phyloP scores from a whole-genome alignment of 306 rosid species.

The Prunus armeniaca region DNA sequence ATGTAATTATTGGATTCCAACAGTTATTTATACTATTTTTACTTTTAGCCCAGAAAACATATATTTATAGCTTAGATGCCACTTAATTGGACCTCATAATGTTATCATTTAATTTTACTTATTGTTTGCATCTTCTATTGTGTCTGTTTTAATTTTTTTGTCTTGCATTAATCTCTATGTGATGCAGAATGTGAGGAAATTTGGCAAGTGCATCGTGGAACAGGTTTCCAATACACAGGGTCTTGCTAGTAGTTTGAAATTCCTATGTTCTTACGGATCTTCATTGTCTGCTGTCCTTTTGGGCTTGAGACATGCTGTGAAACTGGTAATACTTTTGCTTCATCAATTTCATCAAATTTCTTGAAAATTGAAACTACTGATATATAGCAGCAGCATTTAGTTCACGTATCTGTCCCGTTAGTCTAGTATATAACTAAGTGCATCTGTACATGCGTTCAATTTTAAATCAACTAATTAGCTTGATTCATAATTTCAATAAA shows the following conservation, averaged over 20 bases:
- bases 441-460: background rate
- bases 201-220: constrained; percentile 87
- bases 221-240: constrained; percentile 79
- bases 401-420: background rate
- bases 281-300: constrained; percentile 56
- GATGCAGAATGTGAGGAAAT: constrained; percentile 72
- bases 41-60: background rate
- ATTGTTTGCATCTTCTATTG: background rate
- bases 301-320: constrained; percentile 88
- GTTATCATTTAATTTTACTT: background rate
- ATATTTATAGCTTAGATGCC: background rate
- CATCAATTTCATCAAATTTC: background rate
- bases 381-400: constrained; percentile 6
- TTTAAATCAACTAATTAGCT: background rate
- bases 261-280: constrained; percentile 62
- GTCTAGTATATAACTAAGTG: background rate
- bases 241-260: constrained; percentile 80
- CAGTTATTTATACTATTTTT: background rate
- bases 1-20: constrained; percentile 38
- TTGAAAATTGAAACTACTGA: constrained; percentile 14
- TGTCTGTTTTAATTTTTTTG: background rate
- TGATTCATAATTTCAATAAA: background rate
- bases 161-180: constrained; percentile 8
- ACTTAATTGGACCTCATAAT: background rate
- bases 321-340: constrained; percentile 57